phyloP scores from a whole-genome alignment of 345 rosid species.

The Carallia brachiata region DNA sequence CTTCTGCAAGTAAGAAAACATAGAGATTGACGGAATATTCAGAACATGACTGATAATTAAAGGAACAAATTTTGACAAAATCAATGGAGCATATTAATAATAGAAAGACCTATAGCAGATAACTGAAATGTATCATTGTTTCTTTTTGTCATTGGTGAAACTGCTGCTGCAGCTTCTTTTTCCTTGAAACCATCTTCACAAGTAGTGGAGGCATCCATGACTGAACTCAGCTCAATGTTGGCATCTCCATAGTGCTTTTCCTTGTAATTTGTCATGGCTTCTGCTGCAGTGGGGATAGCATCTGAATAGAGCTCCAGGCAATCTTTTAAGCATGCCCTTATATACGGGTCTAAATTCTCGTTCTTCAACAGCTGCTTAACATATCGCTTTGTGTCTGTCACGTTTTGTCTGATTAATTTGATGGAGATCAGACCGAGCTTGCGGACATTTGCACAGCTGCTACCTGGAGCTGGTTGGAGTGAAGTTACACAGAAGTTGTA shows the following conservation, averaged over 20 bases:
- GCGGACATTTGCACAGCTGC: constrained; percentile 33
- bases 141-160: constrained; percentile 44
- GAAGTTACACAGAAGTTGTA: constrained; percentile 46
- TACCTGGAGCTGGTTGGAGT: constrained; percentile 34
- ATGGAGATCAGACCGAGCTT: constrained; percentile 51
- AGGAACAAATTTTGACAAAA: constrained; percentile 1
- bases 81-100: constrained; percentile 35
- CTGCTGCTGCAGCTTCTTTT: constrained; percentile 2
- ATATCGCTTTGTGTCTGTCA: constrained; percentile 35
- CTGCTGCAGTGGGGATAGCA: constrained; percentile 28
- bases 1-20: no score
- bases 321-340: constrained; percentile 36
- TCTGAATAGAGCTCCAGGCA: constrained; percentile 56
- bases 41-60: no score
- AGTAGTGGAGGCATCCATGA: constrained; percentile 46
- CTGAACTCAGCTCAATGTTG: constrained; percentile 43
- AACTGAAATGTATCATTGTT: constrained; percentile 39
- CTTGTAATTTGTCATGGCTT: constrained; percentile 41
- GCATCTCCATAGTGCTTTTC: constrained; percentile 38
- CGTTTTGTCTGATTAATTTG: constrained; percentile 32
- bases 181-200: constrained; percentile 68
- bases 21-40: no score
- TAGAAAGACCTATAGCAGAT: constrained; percentile 53
- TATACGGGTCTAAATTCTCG: constrained; percentile 30
- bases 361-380: constrained; percentile 32